Conservation (phyloP, 2,329 filamentous ascomycete species). For the Alternaria consortialis region DNA sequence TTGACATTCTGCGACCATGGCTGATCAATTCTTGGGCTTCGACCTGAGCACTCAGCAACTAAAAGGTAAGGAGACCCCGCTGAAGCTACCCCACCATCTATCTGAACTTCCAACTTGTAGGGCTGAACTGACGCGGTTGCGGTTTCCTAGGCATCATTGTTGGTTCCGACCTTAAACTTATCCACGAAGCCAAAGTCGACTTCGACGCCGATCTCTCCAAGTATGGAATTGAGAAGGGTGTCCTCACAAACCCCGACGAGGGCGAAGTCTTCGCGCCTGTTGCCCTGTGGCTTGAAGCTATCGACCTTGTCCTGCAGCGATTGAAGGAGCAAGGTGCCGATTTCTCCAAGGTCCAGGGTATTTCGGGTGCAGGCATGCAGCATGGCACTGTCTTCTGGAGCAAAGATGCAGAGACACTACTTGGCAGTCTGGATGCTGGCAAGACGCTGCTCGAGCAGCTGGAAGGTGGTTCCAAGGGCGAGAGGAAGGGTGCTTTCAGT, state of each 20-base stretch:
- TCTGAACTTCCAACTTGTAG: background rate
- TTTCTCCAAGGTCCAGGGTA: constrained; percentile 76
- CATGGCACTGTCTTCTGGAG: constrained; percentile 98
- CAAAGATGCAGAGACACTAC: constrained; percentile 69
- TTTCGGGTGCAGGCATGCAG: constrained; percentile 95
- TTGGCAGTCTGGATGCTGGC: constrained; percentile 67
- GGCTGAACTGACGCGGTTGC: constrained; percentile 24
- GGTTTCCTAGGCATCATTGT: constrained; percentile 75
- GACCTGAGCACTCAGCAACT: constrained; percentile 97
- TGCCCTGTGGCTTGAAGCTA: constrained; percentile 90
- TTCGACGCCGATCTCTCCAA: constrained; percentile 85
- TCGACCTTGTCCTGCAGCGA: constrained; percentile 82
- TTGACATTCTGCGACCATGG: constrained; percentile 37
- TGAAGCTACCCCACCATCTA: constrained; percentile 44
- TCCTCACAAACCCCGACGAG: constrained; percentile 80
- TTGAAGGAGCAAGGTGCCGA: constrained; percentile 75
- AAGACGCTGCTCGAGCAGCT: constrained; percentile 78
- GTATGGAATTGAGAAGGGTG: constrained; percentile 82
- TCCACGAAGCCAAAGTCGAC: constrained; percentile 89
- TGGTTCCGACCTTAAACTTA: constrained; percentile 79
- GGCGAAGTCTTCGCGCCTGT: constrained; percentile 93
- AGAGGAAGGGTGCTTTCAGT: constrained; percentile 71
- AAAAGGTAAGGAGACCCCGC: constrained; percentile 69
- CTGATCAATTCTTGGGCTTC: constrained; percentile 81
- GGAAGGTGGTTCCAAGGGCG: constrained; percentile 48